Base-by-base conservation (phyloP, 1,284 basidiomycete genomes). In the Ganoderma resinaceum region DNA sequence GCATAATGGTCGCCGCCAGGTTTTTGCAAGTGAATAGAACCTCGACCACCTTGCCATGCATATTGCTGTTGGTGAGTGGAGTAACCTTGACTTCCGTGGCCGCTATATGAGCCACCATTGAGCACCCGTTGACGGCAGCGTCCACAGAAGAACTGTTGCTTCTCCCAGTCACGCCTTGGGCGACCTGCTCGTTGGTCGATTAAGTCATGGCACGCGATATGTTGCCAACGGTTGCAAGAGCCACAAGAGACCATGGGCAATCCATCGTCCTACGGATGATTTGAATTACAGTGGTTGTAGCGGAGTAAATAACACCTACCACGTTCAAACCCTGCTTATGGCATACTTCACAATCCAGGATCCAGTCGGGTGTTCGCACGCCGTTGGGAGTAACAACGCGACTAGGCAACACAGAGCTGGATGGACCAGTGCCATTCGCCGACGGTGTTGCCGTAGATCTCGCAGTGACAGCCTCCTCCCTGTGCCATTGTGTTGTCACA, bases 321-420 rank as follows among this genome's bases (percentile, higher is more conserved):
- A 89, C 77, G 76, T 95, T 95, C 66, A 88, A 80, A 11, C 93
- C 93, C 40, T 82, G 84, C 65, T 85, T 84, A 62, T 85, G 85
- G 77, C 95, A 96, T 26, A 96, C 84, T 76, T 96, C 95, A 78
- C 95, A 96, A 75, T 92, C 90, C 57, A 96, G 82, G 66, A 92
- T 88, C 95, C 95, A 96, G 69, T 91, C 79, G 62, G 85, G 85
- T 38, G 83, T 85, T 58, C 83, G 84, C 20, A 84, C 79, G 42
- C 85, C 84, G 69, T 81, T 84, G 7, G 77, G 76, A 18, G 78
- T 79, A 23, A 76, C 74, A 20, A 79, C 80, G 16, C 79, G 77
- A 60, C 78, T 76, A 8, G 73, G 67, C 46, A 78, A 72, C 16
- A 70, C 63, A 1, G 67, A 73, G 37, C 72, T 75, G 6, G 70